Base-by-base conservation (phyloP, 2,329 filamentous ascomycete genomes). In the Colletotrichum navitas region DNA sequence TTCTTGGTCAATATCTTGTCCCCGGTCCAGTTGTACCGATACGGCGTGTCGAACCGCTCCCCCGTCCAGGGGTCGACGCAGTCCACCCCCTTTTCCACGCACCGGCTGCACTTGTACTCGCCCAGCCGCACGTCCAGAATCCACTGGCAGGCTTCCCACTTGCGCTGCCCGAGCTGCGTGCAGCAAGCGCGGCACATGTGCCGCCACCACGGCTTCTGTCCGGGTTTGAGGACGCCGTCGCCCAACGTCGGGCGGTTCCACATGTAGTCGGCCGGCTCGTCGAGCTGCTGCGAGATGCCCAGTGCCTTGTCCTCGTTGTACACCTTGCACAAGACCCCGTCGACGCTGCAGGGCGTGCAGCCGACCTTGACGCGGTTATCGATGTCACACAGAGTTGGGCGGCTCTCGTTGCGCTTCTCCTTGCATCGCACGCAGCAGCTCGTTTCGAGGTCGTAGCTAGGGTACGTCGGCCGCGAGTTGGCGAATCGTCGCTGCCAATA, bases 1-100 rank as follows among this genome's bases (percentile, higher is more conserved):
- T 39, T 54, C 16, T n/a, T 24, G 3, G 55, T 36, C 16, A 59
- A 1, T 34, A 73, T 18, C 3, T 51, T 43, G 24, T 74, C 63
- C 41, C 24, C 66, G 14, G 3, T 10, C 14, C 41, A 36, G 36
- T 24, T 16, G 16, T 66, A 66, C 26, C 26, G 12, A 62, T 74
- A 11, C 75, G 71, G 65, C 65, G 73, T 5, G 61, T 63, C n/a
- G 43, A 47, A 64, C 66, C 74, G 47, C 26, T 56, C 14, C 55
- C 59, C 21, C 70, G 73, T 24, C n/a, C 73, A 74, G 41, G 65
- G 51, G 18, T 70, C 72, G 29, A 77, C 58, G 72, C 78, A 79
- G 2, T 66, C 55, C 63, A 74, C 49, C 18, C 63, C 56, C n/a
- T 68, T 52, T 10, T 45, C 41, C 12, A 34, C 21, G 67, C 79